A percentile compares a stretch with the other conserved stretches of the same genome.
phyloP scores from a whole-genome alignment of 2,329 filamentous ascomycete genomes.

The Calonectria leucothoes region DNA sequence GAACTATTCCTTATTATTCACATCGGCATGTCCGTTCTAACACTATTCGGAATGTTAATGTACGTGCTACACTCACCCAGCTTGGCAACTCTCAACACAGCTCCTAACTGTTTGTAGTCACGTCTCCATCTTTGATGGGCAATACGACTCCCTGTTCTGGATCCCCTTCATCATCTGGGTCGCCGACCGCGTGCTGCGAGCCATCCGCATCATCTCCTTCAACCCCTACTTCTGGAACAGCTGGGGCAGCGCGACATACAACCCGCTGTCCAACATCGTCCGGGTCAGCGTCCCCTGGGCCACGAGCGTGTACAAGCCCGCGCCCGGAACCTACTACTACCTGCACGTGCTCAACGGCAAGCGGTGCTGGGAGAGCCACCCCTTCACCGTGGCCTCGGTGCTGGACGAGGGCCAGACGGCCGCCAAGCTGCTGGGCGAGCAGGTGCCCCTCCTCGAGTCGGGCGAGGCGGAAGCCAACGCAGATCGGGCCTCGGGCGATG shows the following conservation, averaged over 20 bases:
- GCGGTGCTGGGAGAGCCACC: constrained; percentile 61
- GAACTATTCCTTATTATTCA: constrained; percentile 63
- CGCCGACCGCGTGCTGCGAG: constrained; percentile 59
- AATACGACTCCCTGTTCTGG: constrained; percentile 63
- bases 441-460: constrained; percentile 46
- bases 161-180: constrained; percentile 61
- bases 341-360: constrained; percentile 54
- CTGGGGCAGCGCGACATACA: constrained; percentile 48
- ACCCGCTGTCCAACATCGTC: constrained; percentile 54
- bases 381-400: constrained; percentile 58
- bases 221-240: constrained; percentile 53
- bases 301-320: constrained; percentile 47
- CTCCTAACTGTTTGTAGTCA: constrained; percentile 48
- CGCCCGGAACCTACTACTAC: constrained; percentile 59
- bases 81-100: fast-evolving
- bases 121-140: constrained; percentile 62
- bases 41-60: constrained; percentile 63
- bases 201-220: constrained; percentile 54
- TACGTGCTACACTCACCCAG: constrained; percentile 45
- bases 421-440: constrained; percentile 43
- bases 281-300: constrained; percentile 52
- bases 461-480: constrained; percentile 2
- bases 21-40: constrained; percentile 62
- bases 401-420: constrained; percentile 22
- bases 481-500: neutral